These are phyloP conservation scores for Gymnopilus junonius DNA, from an alignment of 768 basidiomycete species.

Conservation along the genomic window DNA sequence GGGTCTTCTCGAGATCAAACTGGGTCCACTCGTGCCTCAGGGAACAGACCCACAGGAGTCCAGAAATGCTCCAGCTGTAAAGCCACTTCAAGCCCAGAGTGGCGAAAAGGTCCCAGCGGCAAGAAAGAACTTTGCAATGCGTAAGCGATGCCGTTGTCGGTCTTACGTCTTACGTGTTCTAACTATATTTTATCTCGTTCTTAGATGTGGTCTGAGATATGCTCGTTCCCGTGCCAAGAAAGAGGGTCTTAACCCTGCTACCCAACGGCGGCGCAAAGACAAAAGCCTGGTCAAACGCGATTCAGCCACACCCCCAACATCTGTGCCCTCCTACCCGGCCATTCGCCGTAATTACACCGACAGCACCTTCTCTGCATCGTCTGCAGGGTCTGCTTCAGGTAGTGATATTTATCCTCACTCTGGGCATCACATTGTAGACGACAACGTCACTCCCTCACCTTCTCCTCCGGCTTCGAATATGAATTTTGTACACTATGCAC, in stretches of 20 bases:
- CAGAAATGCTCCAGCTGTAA: slow-evolving; percentile 80
- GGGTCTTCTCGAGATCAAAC: slow-evolving; percentile 52
- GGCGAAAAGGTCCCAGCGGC: slow-evolving; percentile 90
- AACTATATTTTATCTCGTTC: slow-evolving; percentile 7
- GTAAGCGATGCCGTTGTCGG: slow-evolving; percentile 49
- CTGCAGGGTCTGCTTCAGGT: slow-evolving; percentile 59
- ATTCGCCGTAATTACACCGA: slow-evolving; percentile 55
- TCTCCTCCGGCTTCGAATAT: slow-evolving; percentile 63
- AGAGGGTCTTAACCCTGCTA: slow-evolving; percentile 62
- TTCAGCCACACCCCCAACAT: slow-evolving; percentile 43
- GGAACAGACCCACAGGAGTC: slow-evolving; percentile 76
- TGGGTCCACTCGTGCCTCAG: slow-evolving; percentile 47
- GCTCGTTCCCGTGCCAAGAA: slow-evolving; percentile 90
- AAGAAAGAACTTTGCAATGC: slow-evolving; percentile 94
- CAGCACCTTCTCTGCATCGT: slow-evolving; percentile 45
- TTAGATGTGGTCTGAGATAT: slow-evolving; percentile 82
- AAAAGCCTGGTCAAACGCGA: slow-evolving; percentile 50
- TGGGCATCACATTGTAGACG: slow-evolving; percentile 38
- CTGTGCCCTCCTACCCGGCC: slow-evolving; percentile 45
- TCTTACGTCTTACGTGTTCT: slow-evolving; percentile 8
- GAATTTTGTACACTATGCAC: slow-evolving; percentile 63
- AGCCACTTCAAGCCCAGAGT: slow-evolving; percentile 83
- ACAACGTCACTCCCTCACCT: slow-evolving; percentile 59
- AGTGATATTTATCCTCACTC: slow-evolving; percentile 59
- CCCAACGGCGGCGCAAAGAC: slow-evolving; percentile 67